phyloP scores from a whole-genome alignment of 2,329 filamentous ascomycete species.

The Paecilomyces dactylethromorphus region DNA sequence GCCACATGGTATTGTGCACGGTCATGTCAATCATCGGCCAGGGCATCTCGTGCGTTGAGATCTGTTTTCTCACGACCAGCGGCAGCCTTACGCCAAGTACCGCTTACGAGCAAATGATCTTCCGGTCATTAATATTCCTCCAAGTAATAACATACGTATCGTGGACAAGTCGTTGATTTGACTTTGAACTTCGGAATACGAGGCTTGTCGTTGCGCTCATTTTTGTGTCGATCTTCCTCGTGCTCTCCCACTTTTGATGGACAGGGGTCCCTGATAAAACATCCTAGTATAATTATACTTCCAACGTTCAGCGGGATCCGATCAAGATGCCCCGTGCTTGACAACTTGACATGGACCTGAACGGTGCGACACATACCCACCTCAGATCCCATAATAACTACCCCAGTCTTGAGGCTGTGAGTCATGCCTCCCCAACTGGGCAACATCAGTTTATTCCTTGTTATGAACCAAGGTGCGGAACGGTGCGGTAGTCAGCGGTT shows the following conservation, averaged over 20 bases:
- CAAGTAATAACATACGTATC: neutral
- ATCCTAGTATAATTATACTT: neutral
- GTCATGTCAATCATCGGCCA: neutral
- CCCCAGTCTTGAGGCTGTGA: neutral
- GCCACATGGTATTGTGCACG: neutral
- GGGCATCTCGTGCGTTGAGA: neutral
- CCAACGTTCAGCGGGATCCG: neutral
- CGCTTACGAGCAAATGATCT: neutral
- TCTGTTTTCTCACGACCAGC: neutral
- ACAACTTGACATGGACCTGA: neutral
- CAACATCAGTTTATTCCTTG: neutral
- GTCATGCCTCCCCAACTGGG: neutral
- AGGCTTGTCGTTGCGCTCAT: neutral
- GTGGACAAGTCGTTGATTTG: neutral
- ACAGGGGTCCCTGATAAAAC: neutral
- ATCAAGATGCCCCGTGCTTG: neutral
- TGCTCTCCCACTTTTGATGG: neutral
- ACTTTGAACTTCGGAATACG: neutral
- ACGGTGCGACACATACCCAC: neutral
- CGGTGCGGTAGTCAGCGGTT: too few relatives aligned
- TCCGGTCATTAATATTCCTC: neutral
- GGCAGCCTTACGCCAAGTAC: neutral
- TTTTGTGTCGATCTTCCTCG: neutral
- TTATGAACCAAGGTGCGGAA: neutral
- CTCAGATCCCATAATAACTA: neutral